phyloP scores from a whole-genome alignment of 495 filamentous ascomycete genomes.

The Lasiosphaeris hirsuta region DNA sequence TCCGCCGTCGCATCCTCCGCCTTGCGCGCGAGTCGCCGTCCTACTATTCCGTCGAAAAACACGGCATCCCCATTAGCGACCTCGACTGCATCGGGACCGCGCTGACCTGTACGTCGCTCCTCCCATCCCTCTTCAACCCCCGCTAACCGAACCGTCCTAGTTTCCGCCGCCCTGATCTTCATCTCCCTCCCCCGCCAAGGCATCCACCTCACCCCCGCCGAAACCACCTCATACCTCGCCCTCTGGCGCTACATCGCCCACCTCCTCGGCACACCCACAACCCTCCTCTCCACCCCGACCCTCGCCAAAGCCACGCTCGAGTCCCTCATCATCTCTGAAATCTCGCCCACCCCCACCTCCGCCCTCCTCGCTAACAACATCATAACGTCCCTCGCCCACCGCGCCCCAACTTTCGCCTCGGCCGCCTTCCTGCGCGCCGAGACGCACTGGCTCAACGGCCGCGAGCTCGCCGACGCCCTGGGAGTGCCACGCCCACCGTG shows the following conservation, averaged over 20 bases:
- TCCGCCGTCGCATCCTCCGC: slow-evolving; percentile 61
- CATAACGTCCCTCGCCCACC: slow-evolving; percentile 58
- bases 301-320: slow-evolving; percentile 63
- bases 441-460: slow-evolving; percentile 67
- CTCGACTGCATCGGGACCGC: slow-evolving; percentile 72
- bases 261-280: slow-evolving; percentile 65
- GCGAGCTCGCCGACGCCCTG: slow-evolving; percentile 57
- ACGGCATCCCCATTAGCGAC: slow-evolving; percentile 70
- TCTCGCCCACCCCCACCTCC: slow-evolving; percentile 59
- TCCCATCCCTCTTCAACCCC: too few species aligned
- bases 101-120: too few species aligned
- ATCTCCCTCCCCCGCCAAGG: slow-evolving; percentile 69
- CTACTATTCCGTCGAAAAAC: slow-evolving; percentile 60
- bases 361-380: slow-evolving; percentile 70
- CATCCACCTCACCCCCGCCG: slow-evolving; percentile 58
- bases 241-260: slow-evolving; percentile 73
- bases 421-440: slow-evolving; percentile 61
- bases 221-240: slow-evolving; percentile 67
- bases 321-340: slow-evolving; percentile 57
- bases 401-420: slow-evolving; percentile 61
- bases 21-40: slow-evolving; percentile 51
- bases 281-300: slow-evolving; percentile 50
- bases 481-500: slow-evolving; percentile 53
- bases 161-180: slow-evolving; percentile 65
- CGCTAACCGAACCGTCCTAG: too few species aligned